Evolutionary conservation across 257 asterid genomes (phyloP).

Genomic region (Plantago ovata): DNA sequence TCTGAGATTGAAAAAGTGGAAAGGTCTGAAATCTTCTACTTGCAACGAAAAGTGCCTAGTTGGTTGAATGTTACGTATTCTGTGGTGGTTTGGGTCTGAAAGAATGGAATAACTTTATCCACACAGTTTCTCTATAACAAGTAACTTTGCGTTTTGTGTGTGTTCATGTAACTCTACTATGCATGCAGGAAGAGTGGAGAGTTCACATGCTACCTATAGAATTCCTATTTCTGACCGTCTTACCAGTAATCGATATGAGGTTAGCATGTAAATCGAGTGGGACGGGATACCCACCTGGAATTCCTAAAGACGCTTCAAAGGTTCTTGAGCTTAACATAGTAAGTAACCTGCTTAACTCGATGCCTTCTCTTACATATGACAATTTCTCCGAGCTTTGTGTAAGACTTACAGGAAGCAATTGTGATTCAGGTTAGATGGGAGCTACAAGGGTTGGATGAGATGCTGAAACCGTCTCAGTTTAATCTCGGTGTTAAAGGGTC

Average conservation of each 20-base stretch:
- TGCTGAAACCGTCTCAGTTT: conserved; percentile 77
- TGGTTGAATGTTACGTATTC: background rate
- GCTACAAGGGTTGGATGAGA: conserved; percentile 82
- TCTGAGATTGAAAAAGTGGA: no score
- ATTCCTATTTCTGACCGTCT: conserved; percentile 67
- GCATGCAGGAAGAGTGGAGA: conserved; percentile 88
- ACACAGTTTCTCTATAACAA: no score
- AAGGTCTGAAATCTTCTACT: background rate
- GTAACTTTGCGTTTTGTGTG: background rate
- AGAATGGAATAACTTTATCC: no score
- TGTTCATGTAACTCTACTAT: background rate
- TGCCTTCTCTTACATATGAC: background rate
- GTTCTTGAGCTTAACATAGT: conserved; percentile 90
- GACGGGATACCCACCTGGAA: conserved; percentile 62
- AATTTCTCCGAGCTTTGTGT: conserved; percentile 1
- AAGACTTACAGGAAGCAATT: conserved; percentile 1
- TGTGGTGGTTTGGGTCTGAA: background rate
- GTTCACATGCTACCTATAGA: conserved; percentile 89
- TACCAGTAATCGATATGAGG: conserved; percentile 83
- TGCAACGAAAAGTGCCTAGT: background rate
- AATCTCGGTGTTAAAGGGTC: conserved; percentile 71
- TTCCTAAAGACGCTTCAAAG: conserved; percentile 61
- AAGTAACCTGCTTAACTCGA: conserved; percentile 25
- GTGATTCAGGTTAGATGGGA: conserved; percentile 78
- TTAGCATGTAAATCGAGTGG: conserved; percentile 70